These are phyloP conservation scores for Neurospora sp. DNA, from an alignment of 495 filamentous ascomycete species.

Conservation along the genomic window DNA sequence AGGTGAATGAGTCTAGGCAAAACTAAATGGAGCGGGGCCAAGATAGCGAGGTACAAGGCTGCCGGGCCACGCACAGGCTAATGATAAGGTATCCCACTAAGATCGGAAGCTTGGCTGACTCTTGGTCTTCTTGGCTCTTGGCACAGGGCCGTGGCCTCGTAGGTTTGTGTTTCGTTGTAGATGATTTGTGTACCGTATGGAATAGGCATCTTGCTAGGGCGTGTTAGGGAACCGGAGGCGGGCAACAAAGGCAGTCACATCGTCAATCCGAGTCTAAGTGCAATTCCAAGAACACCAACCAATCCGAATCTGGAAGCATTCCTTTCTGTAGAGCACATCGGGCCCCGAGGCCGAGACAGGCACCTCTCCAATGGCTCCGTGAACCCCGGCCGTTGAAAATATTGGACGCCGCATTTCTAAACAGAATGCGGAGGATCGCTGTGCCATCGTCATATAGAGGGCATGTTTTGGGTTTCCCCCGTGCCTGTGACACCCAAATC, in stretches of 20 bases:
- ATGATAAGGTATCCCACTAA: background rate
- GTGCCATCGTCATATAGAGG: background rate
- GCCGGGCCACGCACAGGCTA: background rate
- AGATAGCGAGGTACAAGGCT: background rate
- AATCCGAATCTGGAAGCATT: background rate
- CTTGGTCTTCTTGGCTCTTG: background rate
- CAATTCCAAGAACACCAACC: background rate
- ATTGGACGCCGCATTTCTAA: background rate
- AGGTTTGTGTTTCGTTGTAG: background rate
- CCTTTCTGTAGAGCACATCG: background rate
- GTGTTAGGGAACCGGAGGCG: background rate
- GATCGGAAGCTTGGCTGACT: background rate
- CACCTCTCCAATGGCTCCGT: background rate
- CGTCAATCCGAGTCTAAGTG: background rate
- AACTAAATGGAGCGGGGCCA: background rate
- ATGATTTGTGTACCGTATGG: background rate
- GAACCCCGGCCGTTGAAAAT: background rate
- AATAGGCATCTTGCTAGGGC: background rate
- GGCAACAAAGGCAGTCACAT: background rate
- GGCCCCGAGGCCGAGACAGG: background rate
- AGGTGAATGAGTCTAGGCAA: background rate
- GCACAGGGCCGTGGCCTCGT: background rate
- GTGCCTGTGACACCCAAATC: background rate
- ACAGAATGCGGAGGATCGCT: background rate
- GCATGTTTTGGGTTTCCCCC: background rate